Evolutionary conservation across 257 asterid species (phyloP).

Genomic region (Solanum corneliomulleri): DNA sequence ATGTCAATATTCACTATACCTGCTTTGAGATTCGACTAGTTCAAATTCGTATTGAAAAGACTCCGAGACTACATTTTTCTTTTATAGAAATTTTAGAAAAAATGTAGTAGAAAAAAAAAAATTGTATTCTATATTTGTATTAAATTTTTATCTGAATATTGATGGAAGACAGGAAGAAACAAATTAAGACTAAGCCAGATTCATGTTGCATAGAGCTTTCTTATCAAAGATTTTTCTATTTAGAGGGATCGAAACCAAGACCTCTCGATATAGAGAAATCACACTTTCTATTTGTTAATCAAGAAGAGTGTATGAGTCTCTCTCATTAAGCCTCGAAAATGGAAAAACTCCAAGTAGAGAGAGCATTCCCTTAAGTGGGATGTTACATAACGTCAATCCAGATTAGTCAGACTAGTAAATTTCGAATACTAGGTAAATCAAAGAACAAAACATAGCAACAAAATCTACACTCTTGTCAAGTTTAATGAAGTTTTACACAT

Average conservation of each 20-base stretch:
- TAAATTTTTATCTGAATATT: neutral
- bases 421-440: neutral
- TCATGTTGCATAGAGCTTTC: neutral
- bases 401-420: neutral
- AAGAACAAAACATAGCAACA: neutral
- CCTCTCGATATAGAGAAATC: neutral
- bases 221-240: neutral
- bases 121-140: neutral
- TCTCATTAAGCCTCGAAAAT: neutral
- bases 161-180: neutral
- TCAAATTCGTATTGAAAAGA: accelerated
- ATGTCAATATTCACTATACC: neutral
- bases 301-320: neutral
- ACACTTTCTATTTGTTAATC: neutral
- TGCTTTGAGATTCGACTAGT: neutral
- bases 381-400: neutral
- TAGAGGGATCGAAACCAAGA: neutral
- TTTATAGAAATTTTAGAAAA: neutral
- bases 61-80: neutral
- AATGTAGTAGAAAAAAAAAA: neutral
- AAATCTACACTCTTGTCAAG: neutral
- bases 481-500: neutral
- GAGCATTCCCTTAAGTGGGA: neutral
- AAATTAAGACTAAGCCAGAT: neutral
- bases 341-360: neutral